phyloP scores from a whole-genome alignment of 2,329 filamentous ascomycete species.

The Botrytis deweyae region DNA sequence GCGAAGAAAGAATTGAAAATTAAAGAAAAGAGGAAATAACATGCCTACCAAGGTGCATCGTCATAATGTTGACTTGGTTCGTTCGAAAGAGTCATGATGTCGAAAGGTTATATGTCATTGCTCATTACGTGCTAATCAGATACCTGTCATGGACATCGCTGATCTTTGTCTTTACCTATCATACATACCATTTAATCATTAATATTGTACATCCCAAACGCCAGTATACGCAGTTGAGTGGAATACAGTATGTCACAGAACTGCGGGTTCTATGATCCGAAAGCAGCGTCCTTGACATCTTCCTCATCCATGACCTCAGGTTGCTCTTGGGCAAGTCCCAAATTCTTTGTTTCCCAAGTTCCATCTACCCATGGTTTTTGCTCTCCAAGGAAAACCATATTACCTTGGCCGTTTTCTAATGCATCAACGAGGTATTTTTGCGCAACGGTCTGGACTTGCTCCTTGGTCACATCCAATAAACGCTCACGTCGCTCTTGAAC shows the following conservation, averaged over 20 bases:
- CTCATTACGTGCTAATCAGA: slow-evolving; percentile 11
- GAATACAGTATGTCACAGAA: slow-evolving; percentile 35
- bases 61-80: background rate
- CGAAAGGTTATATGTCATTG: slow-evolving; percentile 16
- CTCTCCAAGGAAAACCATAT: slow-evolving; percentile 76
- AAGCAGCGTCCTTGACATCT: slow-evolving; percentile 32
- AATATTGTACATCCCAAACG: slow-evolving; percentile 24
- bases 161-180: slow-evolving; percentile 14
- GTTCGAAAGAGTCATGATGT: background rate
- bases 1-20: slow-evolving; percentile 33
- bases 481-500: slow-evolving; percentile 79
- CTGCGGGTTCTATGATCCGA: slow-evolving; percentile 32
- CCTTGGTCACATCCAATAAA: slow-evolving; percentile 79
- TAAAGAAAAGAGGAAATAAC: background rate
- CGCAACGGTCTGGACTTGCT: slow-evolving; percentile 77
- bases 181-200: slow-evolving; percentile 20
- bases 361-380: slow-evolving; percentile 75
- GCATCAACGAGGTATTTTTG: slow-evolving; percentile 76
- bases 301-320: slow-evolving; percentile 36
- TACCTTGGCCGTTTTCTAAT: slow-evolving; percentile 58
- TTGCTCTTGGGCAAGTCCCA: slow-evolving; percentile 60
- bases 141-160: slow-evolving; percentile 3
- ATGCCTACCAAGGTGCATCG: background rate
- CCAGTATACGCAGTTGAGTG: slow-evolving; percentile 30
- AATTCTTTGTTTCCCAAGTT: slow-evolving; percentile 72